Base-by-base conservation (phyloP, 2,329 filamentous ascomycete genomes). In the Colletotrichum endophyticum region DNA sequence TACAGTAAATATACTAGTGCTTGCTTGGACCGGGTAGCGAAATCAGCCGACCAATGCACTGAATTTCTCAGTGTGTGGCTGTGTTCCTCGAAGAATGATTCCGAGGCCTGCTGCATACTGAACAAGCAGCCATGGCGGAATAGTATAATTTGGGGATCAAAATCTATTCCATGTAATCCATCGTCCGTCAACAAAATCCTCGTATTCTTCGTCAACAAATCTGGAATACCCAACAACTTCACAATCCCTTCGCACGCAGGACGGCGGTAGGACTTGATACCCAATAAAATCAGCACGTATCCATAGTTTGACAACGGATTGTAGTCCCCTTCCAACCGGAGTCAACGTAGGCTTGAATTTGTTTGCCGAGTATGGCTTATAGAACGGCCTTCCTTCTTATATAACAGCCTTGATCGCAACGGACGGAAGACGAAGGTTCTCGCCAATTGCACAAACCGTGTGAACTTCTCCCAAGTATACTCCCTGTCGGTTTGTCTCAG, bases 141-240 rank as follows among this genome's bases (percentile, higher is more conserved):
- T 27, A 5, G 27, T 27, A 27, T 27, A 27, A 27, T 5, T 27
- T 27, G 27, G 27, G 27, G 27, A 27, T 27, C 27, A 27, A 27
- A 27, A 27, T 27, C 27, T 27, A 27, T 27, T 27, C 6, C 27
- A 27, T 27, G 27, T 27, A 27, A 27, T 27, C 27, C 27, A 27
- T 27, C 27, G 27, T 44, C 8, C 39, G 8, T 1, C 5, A 44
- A 44, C 9, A 12, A 2, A n/a, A 3, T 11, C 8, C 8, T 11
- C 39, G 8, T n/a, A n/a, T 44, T n/a, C 39, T 44, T n/a, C 39
- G 5, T 44, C 39, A 11, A n/a, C 5, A 44, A 44, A 44, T 1
- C 0, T 5, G 0, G 1, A 11, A 44, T 44, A 4, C 19, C 1
- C 5, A n/a, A 2, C 3, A 5, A 44, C 5, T 19, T 44, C 39